Conservation (phyloP, 1,139 yeast genomes). For the Suhomyces bolitotheri region DNA sequence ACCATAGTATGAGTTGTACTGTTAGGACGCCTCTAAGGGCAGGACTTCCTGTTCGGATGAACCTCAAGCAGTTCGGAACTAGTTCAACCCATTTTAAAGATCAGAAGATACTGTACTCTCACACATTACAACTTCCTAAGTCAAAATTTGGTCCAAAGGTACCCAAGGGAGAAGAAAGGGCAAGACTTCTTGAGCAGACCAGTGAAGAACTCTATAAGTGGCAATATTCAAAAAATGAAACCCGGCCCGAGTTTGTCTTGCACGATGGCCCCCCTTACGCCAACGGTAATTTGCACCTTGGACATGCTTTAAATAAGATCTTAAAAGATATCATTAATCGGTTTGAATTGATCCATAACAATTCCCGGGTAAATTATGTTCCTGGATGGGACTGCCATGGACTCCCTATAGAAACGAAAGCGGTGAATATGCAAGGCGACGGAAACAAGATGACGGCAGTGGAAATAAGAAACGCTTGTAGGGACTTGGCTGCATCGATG, state of each 20-base stretch:
- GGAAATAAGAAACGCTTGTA: slow-evolving; percentile 65
- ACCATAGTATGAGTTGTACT: background rate
- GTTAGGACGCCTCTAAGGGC: background rate
- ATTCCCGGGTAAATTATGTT: slow-evolving; percentile 63
- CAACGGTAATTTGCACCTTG: slow-evolving; percentile 88
- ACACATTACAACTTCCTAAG: slow-evolving; percentile 42
- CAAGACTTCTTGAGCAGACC: slow-evolving; percentile 27
- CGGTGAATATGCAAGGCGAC: slow-evolving; percentile 46
- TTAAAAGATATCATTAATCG: slow-evolving; percentile 84
- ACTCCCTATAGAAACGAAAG: slow-evolving; percentile 88
- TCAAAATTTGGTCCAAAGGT: slow-evolving; percentile 45
- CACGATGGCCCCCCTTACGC: slow-evolving; percentile 99
- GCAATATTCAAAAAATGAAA: slow-evolving; percentile 26
- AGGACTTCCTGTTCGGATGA: too few species aligned
- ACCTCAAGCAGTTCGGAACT: too few species aligned
- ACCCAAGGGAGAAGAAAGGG: slow-evolving; percentile 33
- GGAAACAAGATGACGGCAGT: slow-evolving; percentile 30
- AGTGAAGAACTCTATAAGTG: slow-evolving; percentile 36
- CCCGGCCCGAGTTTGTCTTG: slow-evolving; percentile 50
- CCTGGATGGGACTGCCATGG: slow-evolving; percentile 99
- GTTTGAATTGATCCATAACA: slow-evolving; percentile 57
- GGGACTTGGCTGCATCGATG: slow-evolving; percentile 65
- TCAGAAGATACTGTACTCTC: slow-evolving; percentile 23
- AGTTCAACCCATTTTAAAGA: too few species aligned
- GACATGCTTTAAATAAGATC: slow-evolving; percentile 90